Evolutionary conservation across 2,329 filamentous ascomycete genomes (phyloP), one percentile per base, ranked within the genome.

Genomic region (Endocalyx cinctus): DNA sequence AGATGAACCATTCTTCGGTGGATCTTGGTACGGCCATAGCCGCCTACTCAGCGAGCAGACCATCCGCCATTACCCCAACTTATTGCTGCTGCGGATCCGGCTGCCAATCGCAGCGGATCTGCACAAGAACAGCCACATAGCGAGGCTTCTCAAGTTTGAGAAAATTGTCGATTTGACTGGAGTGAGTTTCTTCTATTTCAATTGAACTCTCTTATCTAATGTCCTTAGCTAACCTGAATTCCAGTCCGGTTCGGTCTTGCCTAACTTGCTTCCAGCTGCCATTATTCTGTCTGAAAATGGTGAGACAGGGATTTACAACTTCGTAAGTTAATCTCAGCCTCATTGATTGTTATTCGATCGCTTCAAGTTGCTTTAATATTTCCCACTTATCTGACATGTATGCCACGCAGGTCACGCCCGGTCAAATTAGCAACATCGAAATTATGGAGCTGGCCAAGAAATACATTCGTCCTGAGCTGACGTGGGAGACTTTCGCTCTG

Each of bases 401-500:
- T 16, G n/a, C 6, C 10, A 5, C 14, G 22, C 8, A 39, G 36
- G 29, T 39, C 14, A 32, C 23, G 27, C 6, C 32, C 23, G 2
- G 17, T 20, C 26, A n/a, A 5, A 30, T 31, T 14, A 34, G 25
- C 16, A 38, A 41, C 23, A 34, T 31, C 10, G 33, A 39, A 20
- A 19, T 39, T 17, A 33, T 42, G 39, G 33, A 33, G 31, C 31
- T 42, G n/a, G 39, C 29, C 7, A 39, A 36, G 32, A 17, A 42
- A 27, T 18, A 36, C 19, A 32, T 42, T 16, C 39, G 27, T 1
- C 39, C 39, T 4, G 22, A 27, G 8, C 34, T 42, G 5, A 27
- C 18, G 5, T 42, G 39, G 37, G 25, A 34, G 22, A 39, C 25
- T 4, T 42, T 42, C 17, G 31, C 17, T 25, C 33, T 39, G 11